Evolutionary conservation across 345 rosid species (phyloP).

Genomic region (Psidium friedrichsthalianum): DNA sequence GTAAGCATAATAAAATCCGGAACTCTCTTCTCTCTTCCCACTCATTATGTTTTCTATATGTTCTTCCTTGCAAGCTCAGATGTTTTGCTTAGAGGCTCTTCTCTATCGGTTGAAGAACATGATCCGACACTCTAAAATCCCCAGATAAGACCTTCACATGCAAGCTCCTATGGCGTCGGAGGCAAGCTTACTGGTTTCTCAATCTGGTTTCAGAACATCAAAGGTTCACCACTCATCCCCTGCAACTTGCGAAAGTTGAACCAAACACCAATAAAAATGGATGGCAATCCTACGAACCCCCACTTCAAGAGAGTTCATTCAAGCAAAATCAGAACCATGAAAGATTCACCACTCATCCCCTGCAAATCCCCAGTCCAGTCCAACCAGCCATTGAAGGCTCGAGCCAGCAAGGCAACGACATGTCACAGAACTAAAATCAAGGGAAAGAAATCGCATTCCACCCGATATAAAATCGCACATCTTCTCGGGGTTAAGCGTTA

Average conservation of each 20-base stretch:
- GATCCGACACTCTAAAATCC: slow-evolving; percentile 13
- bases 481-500: background rate
- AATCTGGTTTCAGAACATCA: slow-evolving; percentile 21
- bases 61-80: slow-evolving; percentile 1
- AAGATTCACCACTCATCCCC: background rate
- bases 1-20: background rate
- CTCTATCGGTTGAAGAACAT: slow-evolving; percentile 14
- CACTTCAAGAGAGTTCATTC: background rate
- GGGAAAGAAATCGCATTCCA: background rate
- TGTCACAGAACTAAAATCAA: background rate
- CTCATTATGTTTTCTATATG: background rate
- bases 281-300: background rate
- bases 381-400: background rate
- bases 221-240: background rate
- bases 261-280: background rate
- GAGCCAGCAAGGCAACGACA: background rate
- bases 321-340: background rate
- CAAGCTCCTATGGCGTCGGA: slow-evolving; percentile 27
- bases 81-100: slow-evolving; percentile 10
- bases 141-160: too few relatives aligned
- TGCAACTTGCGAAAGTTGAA: background rate
- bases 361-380: background rate
- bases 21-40: background rate
- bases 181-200: slow-evolving; percentile 37
- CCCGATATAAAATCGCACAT: background rate